Conservation (phyloP, 306 rosid genomes). For the Senna tora region DNA sequence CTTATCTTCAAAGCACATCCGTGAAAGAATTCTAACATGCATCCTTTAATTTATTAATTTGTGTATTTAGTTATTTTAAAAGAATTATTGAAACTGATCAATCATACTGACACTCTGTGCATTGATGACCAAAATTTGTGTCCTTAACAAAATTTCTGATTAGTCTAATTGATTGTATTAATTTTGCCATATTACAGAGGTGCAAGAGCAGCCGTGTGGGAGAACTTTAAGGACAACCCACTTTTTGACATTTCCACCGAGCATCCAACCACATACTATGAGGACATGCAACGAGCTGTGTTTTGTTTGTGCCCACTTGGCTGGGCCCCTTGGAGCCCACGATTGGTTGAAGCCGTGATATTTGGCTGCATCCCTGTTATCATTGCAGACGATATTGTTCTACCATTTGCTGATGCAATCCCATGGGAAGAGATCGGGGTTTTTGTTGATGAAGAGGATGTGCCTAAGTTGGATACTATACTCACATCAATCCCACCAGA, state of each 20-base stretch:
- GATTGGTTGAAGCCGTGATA: slow-evolving; percentile 93
- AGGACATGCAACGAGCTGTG: slow-evolving; percentile 97
- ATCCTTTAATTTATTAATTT: slow-evolving; percentile 14
- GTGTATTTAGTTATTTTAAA: slow-evolving; percentile 18
- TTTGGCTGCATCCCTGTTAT: slow-evolving; percentile 98
- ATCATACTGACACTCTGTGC: slow-evolving; percentile 6
- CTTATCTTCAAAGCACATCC: slow-evolving; percentile 5
- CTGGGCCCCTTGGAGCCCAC: slow-evolving; percentile 99
- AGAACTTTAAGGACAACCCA: slow-evolving; percentile 93
- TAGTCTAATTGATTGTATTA: slow-evolving; percentile 34
- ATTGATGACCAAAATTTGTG: slow-evolving; percentile 20
- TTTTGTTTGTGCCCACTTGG: slow-evolving; percentile 98
- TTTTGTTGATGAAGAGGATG: slow-evolving; percentile 83
- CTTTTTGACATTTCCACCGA: slow-evolving; percentile 91
- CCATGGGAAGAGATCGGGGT: slow-evolving; percentile 98
- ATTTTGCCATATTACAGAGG: slow-evolving; percentile 60
- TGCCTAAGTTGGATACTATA: slow-evolving; percentile 81
- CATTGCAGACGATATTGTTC: slow-evolving; percentile 92
- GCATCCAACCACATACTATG: slow-evolving; percentile 93
- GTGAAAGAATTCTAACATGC: not conserved
- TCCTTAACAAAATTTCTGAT: slow-evolving; percentile 18
- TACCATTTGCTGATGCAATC: slow-evolving; percentile 96
- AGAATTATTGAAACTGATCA: slow-evolving; percentile 25
- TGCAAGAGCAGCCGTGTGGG: slow-evolving; percentile 97
- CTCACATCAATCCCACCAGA: slow-evolving; percentile 87